phyloP scores from a whole-genome alignment of 192 early-diverging fungal genomes.

The Linnemannia hyalina region DNA sequence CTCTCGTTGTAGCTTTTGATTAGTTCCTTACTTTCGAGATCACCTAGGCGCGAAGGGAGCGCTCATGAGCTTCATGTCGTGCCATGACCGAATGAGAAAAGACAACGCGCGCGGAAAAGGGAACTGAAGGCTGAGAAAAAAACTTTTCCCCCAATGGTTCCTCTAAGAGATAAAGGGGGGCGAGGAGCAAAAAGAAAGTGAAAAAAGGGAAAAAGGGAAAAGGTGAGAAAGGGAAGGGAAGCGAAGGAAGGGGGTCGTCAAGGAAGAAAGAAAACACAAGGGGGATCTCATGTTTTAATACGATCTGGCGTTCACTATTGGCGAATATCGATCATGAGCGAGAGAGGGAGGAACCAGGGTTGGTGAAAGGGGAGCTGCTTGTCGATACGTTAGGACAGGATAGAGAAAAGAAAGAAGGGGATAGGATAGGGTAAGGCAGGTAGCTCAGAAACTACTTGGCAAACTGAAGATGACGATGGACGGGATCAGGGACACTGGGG shows the following conservation, averaged over 20 bases:
- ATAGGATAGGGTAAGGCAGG: too few species aligned
- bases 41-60: not conserved
- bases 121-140: not conserved
- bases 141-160: not conserved
- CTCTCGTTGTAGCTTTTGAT: not conserved
- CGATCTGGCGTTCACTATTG: not conserved
- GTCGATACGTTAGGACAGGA: not conserved
- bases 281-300: not conserved
- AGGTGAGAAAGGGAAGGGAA: not conserved
- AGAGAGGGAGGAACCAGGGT: not conserved
- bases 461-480: too few species aligned
- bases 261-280: not conserved
- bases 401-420: not conserved
- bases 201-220: not conserved
- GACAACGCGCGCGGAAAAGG: not conserved
- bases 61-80: not conserved
- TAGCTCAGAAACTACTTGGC: too few species aligned
- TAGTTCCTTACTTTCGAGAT: not conserved
- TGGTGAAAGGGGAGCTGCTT: too few species aligned
- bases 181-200: not conserved
- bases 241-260: not conserved
- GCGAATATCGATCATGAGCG: not conserved
- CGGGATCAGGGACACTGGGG: too few species aligned
- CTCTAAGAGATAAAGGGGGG: not conserved
- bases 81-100: not conserved